A percentile compares a stretch with the other conserved stretches of the same genome.
Conservation (phyloP, 257 asterid species). For the Solanum tarijense region DNA sequence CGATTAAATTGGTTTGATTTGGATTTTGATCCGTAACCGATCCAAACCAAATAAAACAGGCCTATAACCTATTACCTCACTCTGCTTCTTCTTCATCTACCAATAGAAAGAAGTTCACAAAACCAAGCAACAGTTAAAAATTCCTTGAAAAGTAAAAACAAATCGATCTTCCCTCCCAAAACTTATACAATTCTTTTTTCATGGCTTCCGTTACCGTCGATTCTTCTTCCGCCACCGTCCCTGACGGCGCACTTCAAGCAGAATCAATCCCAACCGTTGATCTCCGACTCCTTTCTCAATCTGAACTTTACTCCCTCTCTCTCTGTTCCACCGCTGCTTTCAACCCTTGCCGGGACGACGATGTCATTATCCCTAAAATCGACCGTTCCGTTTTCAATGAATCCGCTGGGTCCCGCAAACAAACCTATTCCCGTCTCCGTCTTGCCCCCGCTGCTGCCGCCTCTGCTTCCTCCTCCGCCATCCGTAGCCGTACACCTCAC, state of each 20-base stretch:
- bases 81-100: neutral
- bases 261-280: constrained; percentile 52
- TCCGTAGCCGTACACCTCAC: constrained; percentile 67
- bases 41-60: neutral
- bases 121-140: neutral
- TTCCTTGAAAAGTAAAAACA: neutral
- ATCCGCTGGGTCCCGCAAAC: constrained; percentile 81
- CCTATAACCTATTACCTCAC: neutral
- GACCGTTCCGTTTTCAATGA: constrained; percentile 89
- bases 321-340: constrained; percentile 44
- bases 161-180: neutral
- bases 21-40: rapidly evolving
- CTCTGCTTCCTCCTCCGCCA: constrained; percentile 16
- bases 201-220: constrained; percentile 31
- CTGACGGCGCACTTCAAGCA: constrained; percentile 26
- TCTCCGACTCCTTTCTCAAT: constrained; percentile 59
- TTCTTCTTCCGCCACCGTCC: constrained; percentile 4
- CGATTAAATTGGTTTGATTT: too few species aligned
- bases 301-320: constrained; percentile 68
- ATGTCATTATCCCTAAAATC: constrained; percentile 58
- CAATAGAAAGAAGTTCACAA: neutral
- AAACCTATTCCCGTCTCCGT: constrained; percentile 80
- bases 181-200: neutral
- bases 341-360: constrained; percentile 48
- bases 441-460: constrained; percentile 54